Conservation (phyloP, 371 early-diverging fungal species). For the Haplosporangium sp. region DNA sequence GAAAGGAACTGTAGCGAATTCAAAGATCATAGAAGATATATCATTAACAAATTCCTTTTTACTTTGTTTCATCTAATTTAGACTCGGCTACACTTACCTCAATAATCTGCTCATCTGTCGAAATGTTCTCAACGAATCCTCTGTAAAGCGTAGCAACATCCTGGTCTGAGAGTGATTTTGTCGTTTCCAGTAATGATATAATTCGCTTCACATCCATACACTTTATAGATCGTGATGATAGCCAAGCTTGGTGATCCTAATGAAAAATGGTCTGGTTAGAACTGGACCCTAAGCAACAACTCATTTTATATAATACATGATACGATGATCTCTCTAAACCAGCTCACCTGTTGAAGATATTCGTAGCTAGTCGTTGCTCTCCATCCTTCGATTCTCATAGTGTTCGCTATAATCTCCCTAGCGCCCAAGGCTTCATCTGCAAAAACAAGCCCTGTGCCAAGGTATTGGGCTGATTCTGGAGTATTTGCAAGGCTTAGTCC, state of each 20-base stretch:
- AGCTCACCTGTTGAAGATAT: constrained; percentile 1
- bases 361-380: neutral
- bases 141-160: constrained; percentile 77
- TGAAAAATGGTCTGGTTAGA: neutral
- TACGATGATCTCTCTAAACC: neutral
- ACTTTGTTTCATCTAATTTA: neutral
- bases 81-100: constrained; percentile 64
- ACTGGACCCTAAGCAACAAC: neutral
- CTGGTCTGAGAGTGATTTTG: constrained; percentile 67
- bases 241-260: constrained; percentile 1
- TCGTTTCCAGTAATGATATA: constrained; percentile 71
- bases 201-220: constrained; percentile 78
- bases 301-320: neutral
- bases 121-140: constrained; percentile 70
- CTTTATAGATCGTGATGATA: constrained; percentile 62
- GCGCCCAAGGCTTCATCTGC: constrained; percentile 70
- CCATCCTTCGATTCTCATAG: constrained; percentile 29
- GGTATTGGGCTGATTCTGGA: constrained; percentile 54
- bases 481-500: constrained; percentile 26
- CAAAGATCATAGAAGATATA: too few relatives aligned
- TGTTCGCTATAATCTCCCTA: constrained; percentile 76
- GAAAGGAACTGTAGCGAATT: constrained; percentile 56
- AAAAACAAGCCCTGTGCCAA: constrained; percentile 83
- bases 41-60: neutral
- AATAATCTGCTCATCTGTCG: constrained; percentile 81